Evolutionary conservation across 371 early-diverging fungal species (phyloP).

Genomic region (Mucor indicus): DNA sequence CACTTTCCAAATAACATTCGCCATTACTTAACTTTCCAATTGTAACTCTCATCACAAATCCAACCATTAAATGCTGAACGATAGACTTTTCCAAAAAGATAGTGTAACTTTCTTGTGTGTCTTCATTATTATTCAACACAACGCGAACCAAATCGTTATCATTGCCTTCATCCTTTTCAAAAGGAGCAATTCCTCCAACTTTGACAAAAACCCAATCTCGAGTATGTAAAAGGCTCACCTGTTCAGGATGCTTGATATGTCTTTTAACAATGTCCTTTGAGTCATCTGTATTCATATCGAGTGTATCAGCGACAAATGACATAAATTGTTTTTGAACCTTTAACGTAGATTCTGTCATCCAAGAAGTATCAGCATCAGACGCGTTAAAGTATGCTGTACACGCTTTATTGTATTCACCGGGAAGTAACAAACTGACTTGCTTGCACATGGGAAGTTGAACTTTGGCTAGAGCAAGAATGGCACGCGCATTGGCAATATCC

Average conservation of each 20-base stretch:
- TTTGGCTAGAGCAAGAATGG: constrained; percentile 43
- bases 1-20: constrained; percentile 39
- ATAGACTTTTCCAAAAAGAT: constrained; percentile 31
- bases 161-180: neutral
- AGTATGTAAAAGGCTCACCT: constrained; percentile 16
- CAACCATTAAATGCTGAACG: constrained; percentile 22
- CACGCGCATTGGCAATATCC: constrained; percentile 45
- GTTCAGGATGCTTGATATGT: constrained; percentile 12
- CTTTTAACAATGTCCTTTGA: constrained; percentile 8
- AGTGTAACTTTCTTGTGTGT: constrained; percentile 9
- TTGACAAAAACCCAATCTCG: constrained; percentile 22
- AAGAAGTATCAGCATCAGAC: constrained; percentile 22
- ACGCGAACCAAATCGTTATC: constrained; percentile 15
- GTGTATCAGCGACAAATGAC: constrained; percentile 20
- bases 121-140: constrained; percentile 15
- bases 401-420: constrained; percentile 49
- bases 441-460: constrained; percentile 51
- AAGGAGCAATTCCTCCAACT: constrained; percentile 11
- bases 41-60: constrained; percentile 37
- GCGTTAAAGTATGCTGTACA: constrained; percentile 47
- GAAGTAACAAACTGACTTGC: constrained; percentile 24
- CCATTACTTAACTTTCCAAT: constrained; percentile 35
- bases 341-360: constrained; percentile 19
- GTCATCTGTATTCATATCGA: constrained; percentile 16
- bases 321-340: constrained; percentile 24